These are phyloP conservation scores for Pulveroboletus frians DNA, from an alignment of 768 basidiomycete genomes.

Conservation along the genomic window DNA sequence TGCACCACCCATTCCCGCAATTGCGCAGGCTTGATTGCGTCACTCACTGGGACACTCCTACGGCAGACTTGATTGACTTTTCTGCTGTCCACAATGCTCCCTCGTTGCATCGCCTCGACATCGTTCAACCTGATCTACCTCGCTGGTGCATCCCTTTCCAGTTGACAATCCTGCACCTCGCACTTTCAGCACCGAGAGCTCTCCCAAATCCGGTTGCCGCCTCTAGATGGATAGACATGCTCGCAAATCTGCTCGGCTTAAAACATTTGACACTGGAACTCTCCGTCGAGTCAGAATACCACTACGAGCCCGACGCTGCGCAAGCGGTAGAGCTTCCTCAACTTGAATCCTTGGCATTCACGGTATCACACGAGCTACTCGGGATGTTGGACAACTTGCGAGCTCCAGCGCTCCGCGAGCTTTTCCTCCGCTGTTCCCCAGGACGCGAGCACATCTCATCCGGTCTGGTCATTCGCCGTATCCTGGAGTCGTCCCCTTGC, in stretches of 20 bases:
- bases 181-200: conserved; percentile 22
- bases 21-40: conserved; percentile 33
- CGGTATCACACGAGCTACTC: conserved; percentile 30
- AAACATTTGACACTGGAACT: conserved; percentile 38
- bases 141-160: conserved; percentile 30
- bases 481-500: conserved; percentile 29
- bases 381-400: conserved; percentile 25
- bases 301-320: conserved; percentile 16
- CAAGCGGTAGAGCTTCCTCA: conserved; percentile 16
- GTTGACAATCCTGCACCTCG: conserved; percentile 34
- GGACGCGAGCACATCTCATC: conserved; percentile 17
- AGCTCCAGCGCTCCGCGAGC: conserved; percentile 34
- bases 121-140: conserved; percentile 35
- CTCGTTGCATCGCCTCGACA: conserved; percentile 30
- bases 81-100: conserved; percentile 33
- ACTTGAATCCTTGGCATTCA: conserved; percentile 29
- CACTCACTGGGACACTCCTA: conserved; percentile 27
- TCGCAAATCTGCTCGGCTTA: conserved; percentile 40
- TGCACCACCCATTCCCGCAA: conserved; percentile 32
- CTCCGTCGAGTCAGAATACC: conserved; percentile 23
- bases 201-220: conserved; percentile 18
- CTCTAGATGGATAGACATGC: conserved; percentile 26
- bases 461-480: conserved; percentile 27
- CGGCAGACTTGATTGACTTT: conserved; percentile 23
- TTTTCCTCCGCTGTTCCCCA: conserved; percentile 37